These are phyloP conservation scores for Aspergillus cejpii DNA, from an alignment of 2,329 filamentous ascomycete species.

Conservation along the genomic window DNA sequence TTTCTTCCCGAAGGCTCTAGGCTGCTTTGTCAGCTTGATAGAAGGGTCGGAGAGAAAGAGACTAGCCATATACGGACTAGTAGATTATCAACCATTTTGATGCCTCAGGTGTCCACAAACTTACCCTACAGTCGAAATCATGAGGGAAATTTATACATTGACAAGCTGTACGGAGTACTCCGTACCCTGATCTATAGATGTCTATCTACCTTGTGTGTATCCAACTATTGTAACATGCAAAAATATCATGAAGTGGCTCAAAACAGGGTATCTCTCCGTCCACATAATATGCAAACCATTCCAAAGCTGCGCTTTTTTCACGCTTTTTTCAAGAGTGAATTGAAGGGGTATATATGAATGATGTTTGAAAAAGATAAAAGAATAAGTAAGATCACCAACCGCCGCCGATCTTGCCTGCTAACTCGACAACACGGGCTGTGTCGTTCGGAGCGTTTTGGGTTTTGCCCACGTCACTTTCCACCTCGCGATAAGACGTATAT, in stretches of 20 bases:
- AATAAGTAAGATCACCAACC: slow-evolving; percentile 63
- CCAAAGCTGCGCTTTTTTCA: background rate
- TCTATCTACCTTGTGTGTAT: background rate
- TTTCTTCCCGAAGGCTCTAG: background rate
- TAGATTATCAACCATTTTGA: background rate
- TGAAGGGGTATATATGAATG: slow-evolving; percentile 12
- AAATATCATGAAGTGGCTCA: background rate
- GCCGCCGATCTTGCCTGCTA: slow-evolving; percentile 85
- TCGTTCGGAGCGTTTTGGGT: slow-evolving; percentile 52
- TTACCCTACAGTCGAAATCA: background rate
- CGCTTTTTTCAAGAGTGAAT: background rate
- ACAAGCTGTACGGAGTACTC: too few species aligned
- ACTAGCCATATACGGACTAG: background rate
- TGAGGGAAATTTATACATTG: background rate
- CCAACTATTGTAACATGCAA: background rate
- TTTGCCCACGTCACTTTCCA: slow-evolving; percentile 93
- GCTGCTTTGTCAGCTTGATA: background rate
- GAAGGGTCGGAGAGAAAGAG: background rate
- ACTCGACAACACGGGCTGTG: slow-evolving; percentile 74
- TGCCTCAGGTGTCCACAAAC: background rate
- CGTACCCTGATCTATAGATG: background rate
- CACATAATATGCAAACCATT: background rate
- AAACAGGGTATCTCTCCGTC: background rate
- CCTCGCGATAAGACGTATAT: slow-evolving; percentile 82
- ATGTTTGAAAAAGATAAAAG: background rate